These are phyloP conservation scores for Colletotrichum horii DNA, from an alignment of 2,329 filamentous ascomycete genomes.

Conservation along the genomic window DNA sequence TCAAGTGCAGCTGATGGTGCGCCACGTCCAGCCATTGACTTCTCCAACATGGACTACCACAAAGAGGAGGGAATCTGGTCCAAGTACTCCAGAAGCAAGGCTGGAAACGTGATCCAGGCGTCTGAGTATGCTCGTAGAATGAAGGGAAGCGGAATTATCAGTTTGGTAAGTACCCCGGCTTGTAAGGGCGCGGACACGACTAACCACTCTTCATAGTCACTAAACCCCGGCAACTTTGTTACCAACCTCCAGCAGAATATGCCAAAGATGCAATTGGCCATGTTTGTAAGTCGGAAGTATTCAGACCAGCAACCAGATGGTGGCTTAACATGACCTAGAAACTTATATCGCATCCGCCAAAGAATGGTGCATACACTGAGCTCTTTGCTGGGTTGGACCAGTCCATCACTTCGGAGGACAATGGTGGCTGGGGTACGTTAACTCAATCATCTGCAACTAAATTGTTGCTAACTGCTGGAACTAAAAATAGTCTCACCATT, in stretches of 20 bases:
- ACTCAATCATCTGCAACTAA: fast-evolving
- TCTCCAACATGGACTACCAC: neutral
- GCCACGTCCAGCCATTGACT: neutral
- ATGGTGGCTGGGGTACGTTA: neutral
- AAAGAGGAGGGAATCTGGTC: neutral
- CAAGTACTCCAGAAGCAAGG: neutral
- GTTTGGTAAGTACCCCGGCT: neutral
- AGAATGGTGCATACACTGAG: neutral
- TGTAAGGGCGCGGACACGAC: fast-evolving
- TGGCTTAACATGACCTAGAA: fast-evolving
- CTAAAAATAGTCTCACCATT: neutral
- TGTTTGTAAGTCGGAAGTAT: neutral
- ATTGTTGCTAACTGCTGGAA: fast-evolving
- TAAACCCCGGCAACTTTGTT: neutral
- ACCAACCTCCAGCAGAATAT: neutral
- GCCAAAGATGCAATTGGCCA: neutral
- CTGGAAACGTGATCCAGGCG: neutral
- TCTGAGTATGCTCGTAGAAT: neutral
- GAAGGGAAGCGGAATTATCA: neutral
- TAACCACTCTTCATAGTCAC: neutral
- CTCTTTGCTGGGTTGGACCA: neutral
- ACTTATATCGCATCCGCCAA: neutral
- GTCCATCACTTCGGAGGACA: neutral
- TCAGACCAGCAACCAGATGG: fast-evolving
- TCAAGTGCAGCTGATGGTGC: neutral